Base-by-base conservation (phyloP, 2,329 filamentous ascomycete species). In the Fusarium pilosicola region DNA sequence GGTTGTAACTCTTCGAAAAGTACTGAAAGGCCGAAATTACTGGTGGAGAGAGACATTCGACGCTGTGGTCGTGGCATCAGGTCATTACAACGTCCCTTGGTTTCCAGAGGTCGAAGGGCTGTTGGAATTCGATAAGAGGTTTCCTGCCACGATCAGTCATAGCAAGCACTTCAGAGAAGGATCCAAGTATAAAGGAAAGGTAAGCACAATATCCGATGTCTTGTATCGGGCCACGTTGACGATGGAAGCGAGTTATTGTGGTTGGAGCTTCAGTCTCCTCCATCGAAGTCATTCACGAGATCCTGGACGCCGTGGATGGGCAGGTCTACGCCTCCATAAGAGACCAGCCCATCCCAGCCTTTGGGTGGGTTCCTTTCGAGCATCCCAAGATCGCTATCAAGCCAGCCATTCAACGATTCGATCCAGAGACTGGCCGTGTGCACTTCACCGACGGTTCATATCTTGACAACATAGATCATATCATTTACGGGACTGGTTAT, bases 21-120 rank as follows among this genome's bases (percentile, higher is more conserved):
- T 62, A 2, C 36, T 72, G 0, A 42, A 62, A 15, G 58, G 62
- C 1, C 48, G 67, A 4, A 74, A 74, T 13, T 72, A 74, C 30
- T 74, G 71, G 67, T 72, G 71, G 71, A 30, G 39, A 7, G 71
- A 74, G 30, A 60, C 30, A 0, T 75, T 75, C 24, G 73, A 76
- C 9, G 62, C 70, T 8, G 18, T 74, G 3, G 68, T 75, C 10
- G 73, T 70, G 8, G 70, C 67, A 17, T 66, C 64, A 2, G 70
- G 67, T 0, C 68, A 75, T 15, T 76, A 74, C 2, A 76, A 74
- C 9, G 32, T 75, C 2, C 68, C 74, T 1, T 75, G 70, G 57
- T 68, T 74, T 28, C 64, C 74, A 13, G 44, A 64, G 14, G 45
- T 72, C 11, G 26, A 58, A 7, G 64, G 74, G 1, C 48, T 74